Conservation (phyloP, 2,329 filamentous ascomycete species). For the Fusarium mundagurra region DNA sequence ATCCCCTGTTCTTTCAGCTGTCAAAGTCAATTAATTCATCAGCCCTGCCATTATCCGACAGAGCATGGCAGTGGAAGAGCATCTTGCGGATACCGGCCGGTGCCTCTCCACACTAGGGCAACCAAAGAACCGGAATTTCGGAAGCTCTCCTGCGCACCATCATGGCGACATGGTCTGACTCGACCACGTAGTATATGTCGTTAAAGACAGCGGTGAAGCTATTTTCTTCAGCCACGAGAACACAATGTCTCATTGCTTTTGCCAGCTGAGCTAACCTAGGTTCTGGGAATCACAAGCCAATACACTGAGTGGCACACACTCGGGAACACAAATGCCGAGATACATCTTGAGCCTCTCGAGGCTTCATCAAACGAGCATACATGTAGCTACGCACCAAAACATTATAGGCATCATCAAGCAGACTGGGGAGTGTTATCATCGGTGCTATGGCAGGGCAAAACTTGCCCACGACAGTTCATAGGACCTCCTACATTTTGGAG, state of each 20-base stretch:
- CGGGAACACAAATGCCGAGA: neutral
- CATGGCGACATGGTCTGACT: neutral
- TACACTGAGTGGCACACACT: neutral
- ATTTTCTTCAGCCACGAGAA: neutral
- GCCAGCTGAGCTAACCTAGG: neutral
- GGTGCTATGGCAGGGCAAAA: no score
- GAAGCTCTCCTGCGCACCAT: neutral
- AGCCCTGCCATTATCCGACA: conserved; percentile 6
- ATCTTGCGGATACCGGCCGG: neutral
- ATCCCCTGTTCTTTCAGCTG: conserved; percentile 16
- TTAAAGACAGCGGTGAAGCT: neutral
- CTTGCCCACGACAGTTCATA: neutral
- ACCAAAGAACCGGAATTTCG: neutral
- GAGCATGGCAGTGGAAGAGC: neutral
- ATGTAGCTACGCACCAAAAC: neutral
- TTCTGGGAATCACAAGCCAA: neutral
- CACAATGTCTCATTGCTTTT: neutral
- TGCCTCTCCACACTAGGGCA: neutral
- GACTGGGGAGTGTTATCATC: neutral
- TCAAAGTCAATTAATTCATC: neutral
- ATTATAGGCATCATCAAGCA: neutral
- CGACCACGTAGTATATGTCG: neutral
- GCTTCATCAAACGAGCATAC: neutral
- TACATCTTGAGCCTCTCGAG: neutral
- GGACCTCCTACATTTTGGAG: no score